Base-by-base conservation (phyloP, 768 basidiomycete species). In the Terana coerulea region DNA sequence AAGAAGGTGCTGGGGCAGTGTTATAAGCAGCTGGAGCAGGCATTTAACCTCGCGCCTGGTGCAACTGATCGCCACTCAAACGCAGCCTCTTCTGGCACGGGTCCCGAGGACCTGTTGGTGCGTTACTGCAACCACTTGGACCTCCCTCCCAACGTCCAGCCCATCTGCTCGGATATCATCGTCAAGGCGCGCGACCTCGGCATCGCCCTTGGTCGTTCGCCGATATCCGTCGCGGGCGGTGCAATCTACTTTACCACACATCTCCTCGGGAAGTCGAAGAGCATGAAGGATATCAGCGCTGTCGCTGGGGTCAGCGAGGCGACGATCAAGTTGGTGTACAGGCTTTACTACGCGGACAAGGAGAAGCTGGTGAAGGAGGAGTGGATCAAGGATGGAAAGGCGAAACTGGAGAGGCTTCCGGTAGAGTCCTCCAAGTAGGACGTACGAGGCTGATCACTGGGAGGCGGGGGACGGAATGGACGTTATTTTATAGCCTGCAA, bases 211-310 rank as follows among this genome's bases (percentile, higher is more conserved):
- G 97, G 97, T 22, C 77, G 97, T 55, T 91, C 86, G 61, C 95
- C 95, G 1, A 90, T 98, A 46, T 97, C 97, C n/a, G 94, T 99
- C 59, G 97, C 95, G n/a, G 91, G 92, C 35, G 93, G 91, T 34
- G 91, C 92, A 17, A 93, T 99, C 53, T 93, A 88, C 72, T 98
- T 98, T 70, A 90, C 91, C 26, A 90, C 89, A 63, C 77, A 86
- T 58, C 64, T 98, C 36, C 75, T 95, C 61, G 91, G 86, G 47
- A 81, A 83, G 61, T 61, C 72, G 24, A 91, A 90, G 69, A 77
- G 83, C 21, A 78, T 87, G 42, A 83, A 84, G 69, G 92, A 98
- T 62, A 94, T 99, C 63, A 88, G 88, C 56, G 73, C 76, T 14
- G 91, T 98, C 10, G 95, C 92, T 3, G 93, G 94, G 9, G 93